phyloP scores from a whole-genome alignment of 768 basidiomycete genomes.

The Rhodotorula diobovata region DNA sequence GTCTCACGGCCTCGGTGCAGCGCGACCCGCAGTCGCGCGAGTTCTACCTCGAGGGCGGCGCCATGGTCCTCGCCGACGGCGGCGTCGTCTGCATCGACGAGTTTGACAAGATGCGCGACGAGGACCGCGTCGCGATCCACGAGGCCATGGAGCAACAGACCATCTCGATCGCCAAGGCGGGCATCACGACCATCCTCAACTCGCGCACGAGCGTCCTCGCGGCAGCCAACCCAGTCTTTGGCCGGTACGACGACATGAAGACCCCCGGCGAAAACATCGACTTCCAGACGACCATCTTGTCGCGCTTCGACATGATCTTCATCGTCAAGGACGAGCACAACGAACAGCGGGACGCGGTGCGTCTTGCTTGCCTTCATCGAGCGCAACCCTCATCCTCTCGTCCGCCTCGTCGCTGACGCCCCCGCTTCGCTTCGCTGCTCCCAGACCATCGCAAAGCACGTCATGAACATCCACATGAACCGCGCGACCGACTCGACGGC shows the following conservation, averaged over 20 bases:
- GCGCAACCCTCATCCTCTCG: not conserved
- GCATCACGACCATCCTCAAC: conserved; percentile 95
- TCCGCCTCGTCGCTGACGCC: not conserved
- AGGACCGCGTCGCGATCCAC: conserved; percentile 97
- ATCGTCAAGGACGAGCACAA: conserved; percentile 98
- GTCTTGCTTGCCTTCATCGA: conserved; percentile 39
- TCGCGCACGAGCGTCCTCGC: conserved; percentile 92
- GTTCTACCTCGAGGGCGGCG: conserved; percentile 97
- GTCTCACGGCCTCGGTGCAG: conserved; percentile 95
- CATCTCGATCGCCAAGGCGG: conserved; percentile 97
- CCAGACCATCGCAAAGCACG: conserved; percentile 90
- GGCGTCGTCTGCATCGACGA: conserved; percentile 99
- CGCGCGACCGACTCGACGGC: conserved; percentile 60
- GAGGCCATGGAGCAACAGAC: conserved; percentile 98
- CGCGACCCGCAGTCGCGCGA: conserved; percentile 87
- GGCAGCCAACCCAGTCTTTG: conserved; percentile 96
- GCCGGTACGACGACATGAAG: conserved; percentile 91
- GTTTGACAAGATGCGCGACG: conserved; percentile 99
- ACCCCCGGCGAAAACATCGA: conserved; percentile 98
- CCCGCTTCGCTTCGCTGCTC: not conserved
- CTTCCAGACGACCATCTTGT: conserved; percentile 95
- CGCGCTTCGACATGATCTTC: conserved; percentile 99
- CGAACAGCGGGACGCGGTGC: conserved; percentile 79
- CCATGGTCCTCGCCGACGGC: conserved; percentile 97
- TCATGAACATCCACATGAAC: conserved; percentile 99